Percentiles rank a stretch among this genome's conserved stretches.
These are phyloP conservation scores for Picea engelmannii DNA, from an alignment of 83 land plant species.

Conservation along the genomic window DNA sequence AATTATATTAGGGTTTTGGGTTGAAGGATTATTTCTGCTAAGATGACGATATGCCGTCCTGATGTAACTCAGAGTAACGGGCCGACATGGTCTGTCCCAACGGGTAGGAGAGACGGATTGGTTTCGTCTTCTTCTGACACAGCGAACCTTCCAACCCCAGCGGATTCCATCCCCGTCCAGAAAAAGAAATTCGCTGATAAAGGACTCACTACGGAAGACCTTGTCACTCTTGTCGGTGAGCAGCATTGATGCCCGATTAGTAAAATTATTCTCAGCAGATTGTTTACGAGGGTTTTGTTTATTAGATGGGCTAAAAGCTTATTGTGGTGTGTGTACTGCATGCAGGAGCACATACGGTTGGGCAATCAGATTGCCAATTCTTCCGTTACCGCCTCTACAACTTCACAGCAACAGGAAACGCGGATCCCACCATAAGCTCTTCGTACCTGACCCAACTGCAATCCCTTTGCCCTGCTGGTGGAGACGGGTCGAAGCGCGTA, in stretches of 20 bases:
- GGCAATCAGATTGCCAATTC: slow-evolving; percentile 54
- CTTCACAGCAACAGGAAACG: slow-evolving; percentile 56
- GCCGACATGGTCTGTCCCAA: slow-evolving; percentile 49
- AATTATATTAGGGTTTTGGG: too few species aligned
- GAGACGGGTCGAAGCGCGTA: slow-evolving; percentile 25
- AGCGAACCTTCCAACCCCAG: too few species aligned
- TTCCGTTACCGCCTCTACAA: slow-evolving; percentile 60
- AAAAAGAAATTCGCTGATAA: slow-evolving; percentile 55
- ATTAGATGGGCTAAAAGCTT: not conserved
- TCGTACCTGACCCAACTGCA: too few species aligned
- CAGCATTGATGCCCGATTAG: too few species aligned
- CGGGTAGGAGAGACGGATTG: slow-evolving; percentile 59
- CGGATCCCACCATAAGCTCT: too few species aligned
- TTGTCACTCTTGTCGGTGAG: slow-evolving; percentile 54
- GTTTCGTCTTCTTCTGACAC: slow-evolving; percentile 42
- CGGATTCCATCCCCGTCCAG: slow-evolving; percentile 40
- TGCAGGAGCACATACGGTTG: slow-evolving; percentile 58
- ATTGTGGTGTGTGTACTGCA: not conserved
- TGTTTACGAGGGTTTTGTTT: too few species aligned
- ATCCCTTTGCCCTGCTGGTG: not conserved
- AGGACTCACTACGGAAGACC: slow-evolving; percentile 51
- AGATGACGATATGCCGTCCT: too few species aligned
- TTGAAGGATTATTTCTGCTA: too few species aligned
- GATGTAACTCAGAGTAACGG: slow-evolving; percentile 37
- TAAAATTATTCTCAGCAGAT: too few species aligned